Conservation (phyloP, 2,329 filamentous ascomycete genomes). For the Colletotrichum horii region DNA sequence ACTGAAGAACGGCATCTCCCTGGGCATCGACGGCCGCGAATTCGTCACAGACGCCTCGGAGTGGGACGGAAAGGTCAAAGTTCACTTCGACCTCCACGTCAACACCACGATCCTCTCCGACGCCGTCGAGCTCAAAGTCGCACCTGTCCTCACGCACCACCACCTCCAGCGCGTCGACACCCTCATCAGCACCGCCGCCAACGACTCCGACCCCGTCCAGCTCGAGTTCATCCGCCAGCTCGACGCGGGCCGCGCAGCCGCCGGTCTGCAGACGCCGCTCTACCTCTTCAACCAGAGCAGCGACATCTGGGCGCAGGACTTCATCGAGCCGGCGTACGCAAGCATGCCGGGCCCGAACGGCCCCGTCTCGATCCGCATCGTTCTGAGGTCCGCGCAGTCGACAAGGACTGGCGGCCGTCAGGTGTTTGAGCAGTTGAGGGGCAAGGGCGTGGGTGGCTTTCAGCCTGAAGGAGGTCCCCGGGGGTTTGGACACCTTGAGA, state of each 20-base stretch:
- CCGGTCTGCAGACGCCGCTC: slow-evolving; percentile 25
- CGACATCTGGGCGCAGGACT: slow-evolving; percentile 44
- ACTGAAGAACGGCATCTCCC: slow-evolving; percentile 32
- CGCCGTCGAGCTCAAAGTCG: slow-evolving; percentile 36
- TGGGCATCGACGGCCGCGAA: slow-evolving; percentile 42
- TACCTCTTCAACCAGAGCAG: slow-evolving; percentile 25
- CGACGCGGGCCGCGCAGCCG: background rate
- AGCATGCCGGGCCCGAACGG: slow-evolving; percentile 42
- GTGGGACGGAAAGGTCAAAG: slow-evolving; percentile 33
- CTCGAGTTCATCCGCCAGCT: slow-evolving; percentile 26
- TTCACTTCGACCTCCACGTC: slow-evolving; percentile 33
- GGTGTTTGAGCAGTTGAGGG: slow-evolving; percentile 36
- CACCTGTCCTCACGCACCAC: slow-evolving; percentile 43
- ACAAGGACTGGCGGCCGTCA: slow-evolving; percentile 31
- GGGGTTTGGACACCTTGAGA: slow-evolving; percentile 36
- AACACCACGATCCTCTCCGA: slow-evolving; percentile 24
- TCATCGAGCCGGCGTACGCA: slow-evolving; percentile 41
- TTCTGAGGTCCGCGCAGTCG: slow-evolving; percentile 35
- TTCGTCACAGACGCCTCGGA: slow-evolving; percentile 21
- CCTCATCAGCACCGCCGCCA: slow-evolving; percentile 28
- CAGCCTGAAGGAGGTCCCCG: slow-evolving; percentile 28
- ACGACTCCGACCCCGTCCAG: background rate
- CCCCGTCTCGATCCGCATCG: slow-evolving; percentile 33
- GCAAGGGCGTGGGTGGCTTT: slow-evolving; percentile 33
- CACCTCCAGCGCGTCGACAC: slow-evolving; percentile 34